Evolutionary conservation across 2,329 filamentous ascomycete species (phyloP).

Genomic region (Ophiocordyceps camponoti-rufipedis): DNA sequence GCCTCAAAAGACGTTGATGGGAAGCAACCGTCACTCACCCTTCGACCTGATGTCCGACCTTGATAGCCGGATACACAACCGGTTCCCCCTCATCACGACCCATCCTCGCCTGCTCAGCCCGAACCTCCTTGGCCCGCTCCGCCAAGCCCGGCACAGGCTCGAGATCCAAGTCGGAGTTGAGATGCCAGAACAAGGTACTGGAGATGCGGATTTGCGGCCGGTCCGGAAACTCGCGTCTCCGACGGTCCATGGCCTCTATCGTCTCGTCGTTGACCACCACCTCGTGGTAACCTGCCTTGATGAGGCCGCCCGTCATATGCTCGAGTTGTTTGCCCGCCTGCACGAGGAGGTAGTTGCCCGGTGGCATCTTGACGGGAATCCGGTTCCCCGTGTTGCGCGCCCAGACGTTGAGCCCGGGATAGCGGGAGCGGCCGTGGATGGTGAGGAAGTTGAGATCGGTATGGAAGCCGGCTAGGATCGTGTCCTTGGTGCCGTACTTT

Average conservation of each 20-base stretch:
- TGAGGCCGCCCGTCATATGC: constrained; percentile 39
- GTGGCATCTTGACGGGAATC: constrained; percentile 39
- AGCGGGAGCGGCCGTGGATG: constrained; percentile 44
- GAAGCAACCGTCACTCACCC: constrained; percentile 21
- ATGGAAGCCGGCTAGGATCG: constrained; percentile 44
- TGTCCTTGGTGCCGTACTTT: constrained; percentile 33
- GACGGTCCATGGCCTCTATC: constrained; percentile 23
- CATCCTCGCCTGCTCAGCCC: constrained; percentile 25
- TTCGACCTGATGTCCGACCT: constrained; percentile 41
- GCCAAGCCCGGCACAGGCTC: constrained; percentile 29
- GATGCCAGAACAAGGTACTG: constrained; percentile 43
- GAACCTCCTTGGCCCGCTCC: constrained; percentile 23
- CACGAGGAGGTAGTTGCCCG: constrained; percentile 38
- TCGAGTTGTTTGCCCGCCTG: constrained; percentile 46
- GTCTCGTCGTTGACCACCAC: constrained; percentile 39
- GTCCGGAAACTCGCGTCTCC: constrained; percentile 22
- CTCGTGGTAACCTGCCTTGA: constrained; percentile 45
- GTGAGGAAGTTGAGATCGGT: constrained; percentile 48
- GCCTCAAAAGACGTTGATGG: background rate
- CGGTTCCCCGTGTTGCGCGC: constrained; percentile 41
- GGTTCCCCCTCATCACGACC: constrained; percentile 35
- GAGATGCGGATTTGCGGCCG: constrained; percentile 38
- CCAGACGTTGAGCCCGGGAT: constrained; percentile 44
- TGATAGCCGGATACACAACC: constrained; percentile 30
- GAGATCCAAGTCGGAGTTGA: constrained; percentile 37